phyloP scores from a whole-genome alignment of 1,139 yeast genomes.

The Geotrichum carabidarum region DNA sequence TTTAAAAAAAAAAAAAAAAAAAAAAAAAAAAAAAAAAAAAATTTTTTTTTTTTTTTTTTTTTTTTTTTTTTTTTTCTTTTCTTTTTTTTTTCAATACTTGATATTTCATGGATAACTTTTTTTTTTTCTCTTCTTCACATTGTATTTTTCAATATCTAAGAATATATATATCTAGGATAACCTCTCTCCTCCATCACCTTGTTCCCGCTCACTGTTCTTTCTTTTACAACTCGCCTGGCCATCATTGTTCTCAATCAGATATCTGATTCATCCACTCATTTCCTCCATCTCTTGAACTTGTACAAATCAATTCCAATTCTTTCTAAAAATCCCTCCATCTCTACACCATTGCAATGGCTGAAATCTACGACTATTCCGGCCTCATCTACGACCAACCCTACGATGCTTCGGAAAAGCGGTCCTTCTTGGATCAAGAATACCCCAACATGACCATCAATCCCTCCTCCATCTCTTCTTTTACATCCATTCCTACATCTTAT shows the following conservation, averaged over 20 bases:
- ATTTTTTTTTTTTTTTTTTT: slow-evolving; percentile 6
- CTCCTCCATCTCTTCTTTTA: not conserved
- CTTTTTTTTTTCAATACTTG: slow-evolving; percentile 6
- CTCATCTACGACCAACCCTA: slow-evolving; percentile 1
- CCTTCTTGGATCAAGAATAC: not conserved
- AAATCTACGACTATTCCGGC: slow-evolving; percentile 10
- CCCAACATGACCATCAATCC: not conserved
- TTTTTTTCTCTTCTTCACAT: not conserved
- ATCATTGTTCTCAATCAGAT: not conserved
- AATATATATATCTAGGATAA: not conserved
- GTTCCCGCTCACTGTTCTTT: not conserved
- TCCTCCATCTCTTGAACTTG: not conserved
- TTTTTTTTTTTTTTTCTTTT: not conserved
- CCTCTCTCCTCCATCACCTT: not conserved
- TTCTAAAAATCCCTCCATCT: not conserved
- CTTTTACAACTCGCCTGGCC: not conserved
- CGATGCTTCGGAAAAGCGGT: not conserved
- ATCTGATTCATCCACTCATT: not conserved
- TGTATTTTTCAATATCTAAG: not conserved
- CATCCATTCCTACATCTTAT: not conserved
- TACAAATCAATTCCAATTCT: too few relatives aligned
- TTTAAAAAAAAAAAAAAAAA: too few relatives aligned
- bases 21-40: too few relatives aligned
- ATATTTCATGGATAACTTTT: too few relatives aligned
- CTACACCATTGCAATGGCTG: slow-evolving; percentile 5